Conservation (phyloP, 768 basidiomycete genomes). For the Boletus reticulatus region DNA sequence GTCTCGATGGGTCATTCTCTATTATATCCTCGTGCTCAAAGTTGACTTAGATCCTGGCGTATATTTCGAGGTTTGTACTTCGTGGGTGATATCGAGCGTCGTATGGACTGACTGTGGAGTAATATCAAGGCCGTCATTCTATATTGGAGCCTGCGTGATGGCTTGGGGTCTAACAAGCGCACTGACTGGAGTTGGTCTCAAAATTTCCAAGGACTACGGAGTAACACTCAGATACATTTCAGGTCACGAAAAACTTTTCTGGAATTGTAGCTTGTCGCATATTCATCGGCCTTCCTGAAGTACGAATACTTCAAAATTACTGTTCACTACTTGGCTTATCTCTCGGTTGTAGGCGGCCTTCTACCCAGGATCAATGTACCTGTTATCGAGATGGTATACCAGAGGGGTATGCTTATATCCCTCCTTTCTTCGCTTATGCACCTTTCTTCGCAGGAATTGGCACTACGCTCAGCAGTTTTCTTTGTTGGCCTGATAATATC, state of each 20-base stretch:
- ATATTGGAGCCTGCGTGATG: constrained; percentile 58
- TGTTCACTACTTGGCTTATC: too few species aligned
- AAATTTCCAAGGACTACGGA: neutral
- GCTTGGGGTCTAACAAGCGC: constrained; percentile 63
- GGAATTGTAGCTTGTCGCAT: constrained; percentile 59
- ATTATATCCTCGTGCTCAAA: neutral
- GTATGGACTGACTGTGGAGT: neutral
- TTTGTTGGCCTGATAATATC: constrained; percentile 62
- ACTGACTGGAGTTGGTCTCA: constrained; percentile 49
- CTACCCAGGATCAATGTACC: constrained; percentile 54
- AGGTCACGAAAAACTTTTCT: constrained; percentile 54
- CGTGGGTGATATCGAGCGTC: neutral
- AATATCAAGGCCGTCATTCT: constrained; percentile 51
- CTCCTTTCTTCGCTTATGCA: neutral
- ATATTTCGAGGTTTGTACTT: constrained; percentile 43
- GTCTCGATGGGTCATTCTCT: neutral
- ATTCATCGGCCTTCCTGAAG: constrained; percentile 64
- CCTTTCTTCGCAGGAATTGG: constrained; percentile 46
- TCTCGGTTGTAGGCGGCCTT: constrained; percentile 47
- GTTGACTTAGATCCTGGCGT: constrained; percentile 47
- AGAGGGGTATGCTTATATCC: constrained; percentile 26
- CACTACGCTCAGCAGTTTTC: constrained; percentile 59
- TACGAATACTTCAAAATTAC: constrained; percentile 2
- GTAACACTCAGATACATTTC: neutral
- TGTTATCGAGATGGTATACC: constrained; percentile 54